These are phyloP conservation scores for Vigna trinervia DNA, from an alignment of 306 rosid species.

Conservation along the genomic window DNA sequence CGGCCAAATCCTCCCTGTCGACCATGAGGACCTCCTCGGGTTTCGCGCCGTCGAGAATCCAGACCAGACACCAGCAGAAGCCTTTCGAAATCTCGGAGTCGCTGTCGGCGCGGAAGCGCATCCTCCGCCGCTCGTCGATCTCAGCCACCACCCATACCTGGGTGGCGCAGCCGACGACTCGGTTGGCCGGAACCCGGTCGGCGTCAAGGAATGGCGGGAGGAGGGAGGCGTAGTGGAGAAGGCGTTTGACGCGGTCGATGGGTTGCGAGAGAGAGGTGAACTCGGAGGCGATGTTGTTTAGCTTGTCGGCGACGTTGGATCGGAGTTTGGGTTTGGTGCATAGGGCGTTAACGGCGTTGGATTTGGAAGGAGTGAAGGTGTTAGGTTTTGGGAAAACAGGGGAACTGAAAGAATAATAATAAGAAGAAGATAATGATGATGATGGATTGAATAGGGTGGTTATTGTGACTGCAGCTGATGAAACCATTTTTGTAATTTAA, in stretches of 20 bases:
- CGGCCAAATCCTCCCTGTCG: constrained; percentile 52
- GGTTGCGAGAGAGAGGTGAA: constrained; percentile 67
- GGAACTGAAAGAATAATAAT: neutral
- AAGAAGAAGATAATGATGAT: neutral
- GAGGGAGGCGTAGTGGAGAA: constrained; percentile 67
- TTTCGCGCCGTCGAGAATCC: constrained; percentile 69
- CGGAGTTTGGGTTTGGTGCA: neutral
- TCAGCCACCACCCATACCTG: constrained; percentile 77
- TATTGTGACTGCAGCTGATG: neutral
- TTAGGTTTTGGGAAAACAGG: neutral
- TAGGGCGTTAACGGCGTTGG: neutral
- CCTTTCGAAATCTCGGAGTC: constrained; percentile 90
- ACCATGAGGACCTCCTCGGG: constrained; percentile 60
- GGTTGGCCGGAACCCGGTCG: constrained; percentile 53
- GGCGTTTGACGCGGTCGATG: constrained; percentile 74
- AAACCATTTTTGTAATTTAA: neutral
- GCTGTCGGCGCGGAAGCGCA: constrained; percentile 76
- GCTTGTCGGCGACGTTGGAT: constrained; percentile 13
- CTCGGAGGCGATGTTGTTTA: constrained; percentile 53
- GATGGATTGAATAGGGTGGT: neutral
- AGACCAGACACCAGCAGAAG: constrained; percentile 76
- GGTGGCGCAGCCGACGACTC: constrained; percentile 69
- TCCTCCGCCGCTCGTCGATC: constrained; percentile 55
- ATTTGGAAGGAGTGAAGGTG: constrained; percentile 1
- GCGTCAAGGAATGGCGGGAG: constrained; percentile 53